Base-by-base conservation (phyloP, 2,329 filamentous ascomycete species). In the Dothistroma septosporum region DNA sequence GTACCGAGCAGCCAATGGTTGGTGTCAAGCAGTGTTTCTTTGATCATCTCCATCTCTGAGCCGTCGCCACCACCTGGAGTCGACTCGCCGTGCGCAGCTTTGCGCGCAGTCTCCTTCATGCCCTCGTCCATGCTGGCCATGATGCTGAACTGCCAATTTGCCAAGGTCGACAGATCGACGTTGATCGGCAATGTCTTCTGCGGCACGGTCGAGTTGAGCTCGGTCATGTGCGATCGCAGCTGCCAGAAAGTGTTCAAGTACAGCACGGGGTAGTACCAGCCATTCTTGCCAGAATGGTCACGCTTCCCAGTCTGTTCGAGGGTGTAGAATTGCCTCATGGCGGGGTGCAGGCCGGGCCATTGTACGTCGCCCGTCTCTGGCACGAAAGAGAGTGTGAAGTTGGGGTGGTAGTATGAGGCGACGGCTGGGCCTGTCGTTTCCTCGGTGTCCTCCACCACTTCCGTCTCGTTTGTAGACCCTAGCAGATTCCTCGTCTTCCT, bases 231-330 rank as follows among this genome's bases (percentile, higher is more conserved):
- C 64, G 83, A 87, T 73, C 85, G 90, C 65, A 99, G 82, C 77
- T 97, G 93, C 94, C 94, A 99, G 77, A 99, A 99, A 4, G 89
- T 95, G 78, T 99, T 99, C 73, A 94, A 81, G 74, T 91, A 99
- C 44, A 97, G 78, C 49, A 97, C 85, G 4, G 94, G 94, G 72
- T 89, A 86, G 73, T 97, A 99, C 92, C 92, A 99, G 63, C 88
- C 88, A 76, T 97, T 91, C 76, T 92, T 85, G 41, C 94, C 94
- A 14, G 86, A 86, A 1, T 82, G 86, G 74, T 99, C 94, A 62
- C 94, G 86, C 49, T 91, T 90, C 52, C 89, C 90, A 1, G 86
- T 92, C 1, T 84, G 76, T 74, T 97, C 94, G 33, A 96, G 82
- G 50, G 87, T 86, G 41, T 97, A 79, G 73, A 89, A 94, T 70